phyloP scores from a whole-genome alignment of 1,139 yeast species.

The Debaryomyces sp. region DNA sequence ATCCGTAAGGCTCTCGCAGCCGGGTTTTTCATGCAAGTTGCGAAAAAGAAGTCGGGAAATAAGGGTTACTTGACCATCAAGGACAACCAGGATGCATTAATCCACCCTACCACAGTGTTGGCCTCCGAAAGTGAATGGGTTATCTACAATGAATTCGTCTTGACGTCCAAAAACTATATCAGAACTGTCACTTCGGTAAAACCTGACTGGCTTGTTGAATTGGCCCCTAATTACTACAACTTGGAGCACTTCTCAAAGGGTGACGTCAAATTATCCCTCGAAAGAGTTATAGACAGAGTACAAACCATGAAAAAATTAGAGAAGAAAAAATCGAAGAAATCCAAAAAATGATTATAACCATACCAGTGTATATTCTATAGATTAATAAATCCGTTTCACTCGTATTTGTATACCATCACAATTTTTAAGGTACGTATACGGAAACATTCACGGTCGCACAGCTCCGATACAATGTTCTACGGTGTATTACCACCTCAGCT shows the following conservation, averaged over 20 bases:
- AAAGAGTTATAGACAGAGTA: conserved; percentile 60
- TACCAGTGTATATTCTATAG: not conserved
- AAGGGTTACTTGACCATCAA: conserved; percentile 83
- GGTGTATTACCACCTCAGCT: not conserved
- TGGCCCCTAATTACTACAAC: conserved; percentile 85
- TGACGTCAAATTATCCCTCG: conserved; percentile 79
- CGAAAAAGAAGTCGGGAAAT: conserved; percentile 77
- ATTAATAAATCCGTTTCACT: not conserved
- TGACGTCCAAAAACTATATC: conserved; percentile 90
- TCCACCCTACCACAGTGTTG: conserved; percentile 91
- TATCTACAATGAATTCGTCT: conserved; percentile 90
- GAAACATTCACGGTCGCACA: not conserved
- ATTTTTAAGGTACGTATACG: not conserved
- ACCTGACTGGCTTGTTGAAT: conserved; percentile 89
- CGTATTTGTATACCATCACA: not conserved
- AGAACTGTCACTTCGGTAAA: conserved; percentile 91
- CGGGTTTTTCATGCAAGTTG: conserved; percentile 99
- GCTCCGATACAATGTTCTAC: not conserved
- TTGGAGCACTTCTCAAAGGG: conserved; percentile 76
- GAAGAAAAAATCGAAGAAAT: conserved; percentile 21
- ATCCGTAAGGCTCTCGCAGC: conserved; percentile 84
- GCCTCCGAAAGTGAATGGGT: conserved; percentile 91
- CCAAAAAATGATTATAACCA: not conserved
- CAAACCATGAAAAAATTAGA: conserved; percentile 44
- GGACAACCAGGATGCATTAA: conserved; percentile 92